Conservation (phyloP, 371 early-diverging fungal genomes). For the Mucor irregularis region DNA sequence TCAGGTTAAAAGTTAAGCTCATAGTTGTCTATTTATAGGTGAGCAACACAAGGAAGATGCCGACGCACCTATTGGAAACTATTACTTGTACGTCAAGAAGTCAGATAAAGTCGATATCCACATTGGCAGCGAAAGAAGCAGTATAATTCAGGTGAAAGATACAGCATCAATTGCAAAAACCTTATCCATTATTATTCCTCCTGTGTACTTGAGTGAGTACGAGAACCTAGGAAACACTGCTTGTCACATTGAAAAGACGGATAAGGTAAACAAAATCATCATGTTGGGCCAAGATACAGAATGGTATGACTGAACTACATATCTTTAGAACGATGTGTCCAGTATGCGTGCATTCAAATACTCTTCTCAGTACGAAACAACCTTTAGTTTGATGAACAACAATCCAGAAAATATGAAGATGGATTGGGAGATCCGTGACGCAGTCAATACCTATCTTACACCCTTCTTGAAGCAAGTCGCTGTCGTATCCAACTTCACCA, state of each 20-base stretch:
- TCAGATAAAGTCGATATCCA: constrained; percentile 8
- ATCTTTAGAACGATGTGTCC: constrained; percentile 50
- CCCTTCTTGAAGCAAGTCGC: constrained; percentile 56
- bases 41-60: neutral
- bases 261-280: constrained; percentile 24
- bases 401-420: constrained; percentile 62
- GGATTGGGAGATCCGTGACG: constrained; percentile 75
- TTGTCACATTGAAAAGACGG: constrained; percentile 13
- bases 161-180: constrained; percentile 2
- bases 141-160: constrained; percentile 17
- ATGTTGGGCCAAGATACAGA: too few species aligned
- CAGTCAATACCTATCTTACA: constrained; percentile 52
- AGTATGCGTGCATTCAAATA: constrained; percentile 75
- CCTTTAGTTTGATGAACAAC: constrained; percentile 78
- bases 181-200: constrained; percentile 15
- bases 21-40: neutral
- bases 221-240: constrained; percentile 16
- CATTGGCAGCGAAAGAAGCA: constrained; percentile 28
- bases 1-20: neutral
- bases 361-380: constrained; percentile 74
- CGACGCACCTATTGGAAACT: constrained; percentile 26
- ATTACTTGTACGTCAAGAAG: constrained; percentile 21
- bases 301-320: neutral
- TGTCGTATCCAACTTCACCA: constrained; percentile 54
- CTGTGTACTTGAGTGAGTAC: constrained; percentile 15